Evolutionary conservation across 257 asterid species (phyloP).

Genomic region (Thymus mandschuricus): DNA sequence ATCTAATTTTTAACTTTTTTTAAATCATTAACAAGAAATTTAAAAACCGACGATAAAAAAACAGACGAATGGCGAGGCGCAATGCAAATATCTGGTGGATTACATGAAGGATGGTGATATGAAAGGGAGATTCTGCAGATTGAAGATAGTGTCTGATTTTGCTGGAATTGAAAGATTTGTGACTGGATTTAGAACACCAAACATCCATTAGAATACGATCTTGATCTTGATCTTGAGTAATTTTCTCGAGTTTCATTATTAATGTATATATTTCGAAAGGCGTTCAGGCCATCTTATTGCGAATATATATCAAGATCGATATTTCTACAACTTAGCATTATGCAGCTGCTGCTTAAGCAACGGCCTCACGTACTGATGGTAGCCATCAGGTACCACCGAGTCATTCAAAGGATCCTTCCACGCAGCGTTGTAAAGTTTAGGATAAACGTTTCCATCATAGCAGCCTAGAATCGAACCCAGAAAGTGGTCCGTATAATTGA

Average conservation of each 20-base stretch:
- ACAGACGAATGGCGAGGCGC: constrained; percentile 80
- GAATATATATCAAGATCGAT: background rate
- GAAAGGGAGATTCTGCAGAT: constrained; percentile 54
- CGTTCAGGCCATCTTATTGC: background rate
- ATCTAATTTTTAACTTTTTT: background rate
- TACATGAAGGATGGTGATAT: constrained; percentile 47
- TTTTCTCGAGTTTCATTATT: no score
- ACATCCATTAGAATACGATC: no score
- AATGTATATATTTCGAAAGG: no score
- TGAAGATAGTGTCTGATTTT: constrained; percentile 60
- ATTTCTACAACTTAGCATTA: constrained; percentile 54
- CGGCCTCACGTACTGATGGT: constrained; percentile 78
- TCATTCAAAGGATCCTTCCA: constrained; percentile 94
- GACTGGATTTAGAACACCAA: constrained; percentile 48
- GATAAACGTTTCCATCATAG: constrained; percentile 94
- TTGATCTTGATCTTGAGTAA: no score
- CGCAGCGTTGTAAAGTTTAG: constrained; percentile 89
- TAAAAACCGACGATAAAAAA: background rate
- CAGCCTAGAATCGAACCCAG: constrained; percentile 90
- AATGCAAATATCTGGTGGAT: constrained; percentile 60
- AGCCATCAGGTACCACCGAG: constrained; percentile 72
- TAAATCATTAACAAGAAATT: no score
- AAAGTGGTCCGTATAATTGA: constrained; percentile 89
- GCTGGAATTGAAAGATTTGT: constrained; percentile 79
- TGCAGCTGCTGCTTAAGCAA: constrained; percentile 78